A percentile compares a stretch with the other conserved stretches of the same genome.
Conservation (phyloP, 306 rosid species). For the Dalbergia cultrata region DNA sequence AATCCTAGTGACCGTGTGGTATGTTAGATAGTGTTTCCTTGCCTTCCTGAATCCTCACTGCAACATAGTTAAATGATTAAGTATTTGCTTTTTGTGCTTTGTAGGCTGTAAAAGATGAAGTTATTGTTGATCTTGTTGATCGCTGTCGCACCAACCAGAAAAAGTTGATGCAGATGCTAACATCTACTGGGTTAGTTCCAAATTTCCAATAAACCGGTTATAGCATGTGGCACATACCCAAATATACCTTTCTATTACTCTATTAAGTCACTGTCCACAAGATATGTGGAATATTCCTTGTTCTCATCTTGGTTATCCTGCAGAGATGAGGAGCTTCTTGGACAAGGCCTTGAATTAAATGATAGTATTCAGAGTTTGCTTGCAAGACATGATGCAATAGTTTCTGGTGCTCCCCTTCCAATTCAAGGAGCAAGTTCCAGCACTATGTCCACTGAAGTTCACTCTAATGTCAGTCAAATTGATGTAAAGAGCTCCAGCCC, state of each 20-base stretch:
- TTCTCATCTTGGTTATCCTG: conserved; percentile 38
- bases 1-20: conserved; percentile 80
- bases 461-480: conserved; percentile 57
- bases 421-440: conserved; percentile 60
- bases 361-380: conserved; percentile 86
- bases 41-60: conserved; percentile 27
- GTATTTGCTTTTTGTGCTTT: conserved; percentile 42
- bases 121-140: conserved; percentile 84
- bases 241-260: conserved; percentile 23
- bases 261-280: neutral
- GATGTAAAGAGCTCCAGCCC: conserved; percentile 58
- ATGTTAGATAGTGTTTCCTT: conserved; percentile 46
- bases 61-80: conserved; percentile 28
- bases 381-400: conserved; percentile 90
- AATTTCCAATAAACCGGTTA: neutral
- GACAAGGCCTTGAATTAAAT: conserved; percentile 87
- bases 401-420: conserved; percentile 80
- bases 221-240: conserved; percentile 4
- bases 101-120: conserved; percentile 90
- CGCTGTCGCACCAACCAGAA: conserved; percentile 92
- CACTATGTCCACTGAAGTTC: conserved; percentile 51
- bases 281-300: conserved; percentile 35
- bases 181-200: conserved; percentile 88
- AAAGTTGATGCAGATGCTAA: conserved; percentile 95
- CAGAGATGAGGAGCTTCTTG: conserved; percentile 97